A percentile compares a stretch with the other conserved stretches of the same genome.
phyloP scores from a whole-genome alignment of 140 eudicot genomes.

The Stevia rebaudiana region DNA sequence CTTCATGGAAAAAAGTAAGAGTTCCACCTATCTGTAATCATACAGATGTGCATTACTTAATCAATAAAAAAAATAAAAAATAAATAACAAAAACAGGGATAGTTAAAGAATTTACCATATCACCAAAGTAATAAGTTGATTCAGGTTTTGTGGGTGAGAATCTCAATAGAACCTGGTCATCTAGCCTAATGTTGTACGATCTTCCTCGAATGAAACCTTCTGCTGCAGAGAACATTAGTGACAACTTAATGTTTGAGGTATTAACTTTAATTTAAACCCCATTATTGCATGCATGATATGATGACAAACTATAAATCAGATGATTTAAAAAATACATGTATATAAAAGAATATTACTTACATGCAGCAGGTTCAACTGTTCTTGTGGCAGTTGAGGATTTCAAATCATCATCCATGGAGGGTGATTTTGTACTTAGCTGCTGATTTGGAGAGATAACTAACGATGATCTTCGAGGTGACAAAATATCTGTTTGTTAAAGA shows the following conservation, averaged over 20 bases:
- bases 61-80: slow-evolving; percentile 1
- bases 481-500: slow-evolving; percentile 35
- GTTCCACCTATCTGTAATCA: slow-evolving; percentile 87
- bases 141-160: slow-evolving; percentile 92
- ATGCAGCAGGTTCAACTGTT: slow-evolving; percentile 69
- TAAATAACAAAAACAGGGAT: not conserved
- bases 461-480: slow-evolving; percentile 43
- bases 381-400: slow-evolving; percentile 41
- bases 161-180: slow-evolving; percentile 89
- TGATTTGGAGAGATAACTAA: slow-evolving; percentile 38
- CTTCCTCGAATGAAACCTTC: slow-evolving; percentile 94
- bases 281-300: slow-evolving; percentile 5
- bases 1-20: slow-evolving; percentile 89
- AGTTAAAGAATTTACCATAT: slow-evolving; percentile 51
- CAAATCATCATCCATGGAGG: slow-evolving; percentile 47
- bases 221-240: slow-evolving; percentile 80
- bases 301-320: not conserved
- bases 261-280: slow-evolving; percentile 8
- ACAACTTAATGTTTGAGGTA: slow-evolving; percentile 44
- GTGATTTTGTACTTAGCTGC: slow-evolving; percentile 40
- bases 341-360: slow-evolving; percentile 40
- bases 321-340: not conserved
- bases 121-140: slow-evolving; percentile 85
- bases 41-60: not conserved
- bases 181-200: slow-evolving; percentile 93